Evolutionary conservation across 1,284 basidiomycete genomes (phyloP).

Genomic region (Trichosporon asahii): DNA sequence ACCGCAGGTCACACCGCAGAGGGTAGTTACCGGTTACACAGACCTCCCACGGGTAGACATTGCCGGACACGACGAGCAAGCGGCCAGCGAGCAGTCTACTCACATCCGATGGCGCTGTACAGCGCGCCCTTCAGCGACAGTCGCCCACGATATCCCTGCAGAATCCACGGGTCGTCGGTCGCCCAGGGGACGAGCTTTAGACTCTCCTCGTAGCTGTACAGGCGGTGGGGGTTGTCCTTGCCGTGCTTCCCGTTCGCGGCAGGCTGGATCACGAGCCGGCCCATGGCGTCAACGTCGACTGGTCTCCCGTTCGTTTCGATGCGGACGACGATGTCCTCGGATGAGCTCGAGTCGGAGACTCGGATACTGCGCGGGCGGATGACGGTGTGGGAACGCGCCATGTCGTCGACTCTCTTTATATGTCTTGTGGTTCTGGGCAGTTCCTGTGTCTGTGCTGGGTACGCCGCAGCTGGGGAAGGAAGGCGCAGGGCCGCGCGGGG

Average conservation of each 20-base stretch:
- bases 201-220: constrained; percentile 40
- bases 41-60: not conserved
- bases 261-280: not conserved
- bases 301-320: not conserved
- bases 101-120: constrained; percentile 68
- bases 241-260: not conserved
- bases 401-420: not conserved
- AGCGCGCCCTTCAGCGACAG: constrained; percentile 66
- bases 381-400: not conserved
- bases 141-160: constrained; percentile 69
- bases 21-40: not conserved
- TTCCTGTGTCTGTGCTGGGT: not conserved
- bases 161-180: constrained; percentile 69
- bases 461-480: not conserved
- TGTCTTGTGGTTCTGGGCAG: not conserved
- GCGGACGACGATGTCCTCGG: constrained; percentile 2
- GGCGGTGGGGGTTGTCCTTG: constrained; percentile 12
- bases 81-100: constrained; percentile 43
- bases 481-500: not conserved
- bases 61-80: not conserved
- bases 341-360: not conserved
- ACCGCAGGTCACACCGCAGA: not conserved
- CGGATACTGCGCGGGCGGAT: not conserved
- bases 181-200: constrained; percentile 44
- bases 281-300: not conserved